Base-by-base conservation (phyloP, 129 eudicot species). In the Solidago caesia region DNA sequence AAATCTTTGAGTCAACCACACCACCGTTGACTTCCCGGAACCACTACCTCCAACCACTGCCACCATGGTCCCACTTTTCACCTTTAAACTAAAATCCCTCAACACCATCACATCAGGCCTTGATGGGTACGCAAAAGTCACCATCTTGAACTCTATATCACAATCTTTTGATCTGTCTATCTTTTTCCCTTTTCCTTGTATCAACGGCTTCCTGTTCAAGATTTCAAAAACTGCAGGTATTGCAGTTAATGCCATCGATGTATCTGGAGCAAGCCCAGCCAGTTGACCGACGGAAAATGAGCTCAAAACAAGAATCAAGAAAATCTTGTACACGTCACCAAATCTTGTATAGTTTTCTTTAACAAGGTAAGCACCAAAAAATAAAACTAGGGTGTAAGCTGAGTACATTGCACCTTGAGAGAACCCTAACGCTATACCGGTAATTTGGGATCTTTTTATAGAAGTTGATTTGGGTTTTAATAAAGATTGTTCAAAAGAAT, bases 261-360 rank as follows among this genome's bases (percentile, higher is more conserved):
- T 91, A 69, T 91, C 94, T 5, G 95, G 97, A 10, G 95, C 97
- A n/a, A 91, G 97, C 13, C 97, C 97, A 13, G 97, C 97, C 48
- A 91, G 71, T 55, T 91, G 94, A 55, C 97, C 97, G 16, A 91
- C 95, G 0, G 97, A 88, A 69, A 91, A 91, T 27, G 95, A 88
- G 81, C 97, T 91, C 45, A 91, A 83, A 25, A 91, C 97, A 43
- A 91, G 94, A 72, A 91, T 91, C 47, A 91, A 80, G 82, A 91
- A 91, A 53, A 91, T 91, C 82, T 91, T 91, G 72, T 86, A 88
- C 25, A 91, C 97, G 27, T 73, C 85, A 39, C 95, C 97, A 26
- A 88, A 88, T 42, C 45, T 48, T 7, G 89, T 76, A 29, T 62
- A 41, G 8, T 74, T 81, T 71, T 79, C 14, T 47, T 86, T 77